These are phyloP conservation scores for Cladosporium sp. DNA, from an alignment of 2,329 filamentous ascomycete genomes.

Conservation along the genomic window DNA sequence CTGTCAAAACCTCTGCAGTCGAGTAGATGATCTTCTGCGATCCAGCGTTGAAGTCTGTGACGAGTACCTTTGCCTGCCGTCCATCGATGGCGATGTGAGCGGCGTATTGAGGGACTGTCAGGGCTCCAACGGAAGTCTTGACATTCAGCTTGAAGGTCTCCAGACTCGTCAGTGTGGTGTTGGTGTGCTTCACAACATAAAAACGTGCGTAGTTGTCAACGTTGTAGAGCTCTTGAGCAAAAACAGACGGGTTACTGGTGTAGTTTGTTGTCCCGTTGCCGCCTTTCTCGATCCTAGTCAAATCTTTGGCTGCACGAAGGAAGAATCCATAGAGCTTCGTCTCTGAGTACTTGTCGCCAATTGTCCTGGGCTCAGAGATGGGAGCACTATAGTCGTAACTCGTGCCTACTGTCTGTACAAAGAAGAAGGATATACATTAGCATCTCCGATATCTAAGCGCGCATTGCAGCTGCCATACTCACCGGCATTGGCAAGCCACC, in stretches of 20 bases:
- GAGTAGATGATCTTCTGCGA: constrained; percentile 50
- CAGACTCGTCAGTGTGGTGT: constrained; percentile 48
- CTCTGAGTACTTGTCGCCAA: constrained; percentile 59
- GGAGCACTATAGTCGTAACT: constrained; percentile 63
- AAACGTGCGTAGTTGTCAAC: constrained; percentile 55
- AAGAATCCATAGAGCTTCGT: constrained; percentile 60
- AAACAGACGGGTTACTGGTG: constrained; percentile 49
- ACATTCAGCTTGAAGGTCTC: constrained; percentile 54
- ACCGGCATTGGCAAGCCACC: constrained; percentile 53
- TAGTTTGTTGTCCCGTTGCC: constrained; percentile 46
- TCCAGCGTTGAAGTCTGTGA: constrained; percentile 57
- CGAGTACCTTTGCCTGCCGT: constrained; percentile 58
- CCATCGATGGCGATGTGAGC: constrained; percentile 53
- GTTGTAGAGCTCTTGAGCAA: constrained; percentile 55
- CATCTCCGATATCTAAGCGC: too few species aligned
- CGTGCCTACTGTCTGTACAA: constrained; percentile 42
- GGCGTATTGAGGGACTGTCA: constrained; percentile 52
- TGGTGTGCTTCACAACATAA: constrained; percentile 55
- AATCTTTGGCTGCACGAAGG: constrained; percentile 53
- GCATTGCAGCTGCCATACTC: too few species aligned
- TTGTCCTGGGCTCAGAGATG: constrained; percentile 55
- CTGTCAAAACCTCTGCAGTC: constrained; percentile 52
- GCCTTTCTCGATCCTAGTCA: constrained; percentile 51
- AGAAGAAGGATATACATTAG: too few species aligned
- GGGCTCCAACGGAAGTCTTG: constrained; percentile 51